A percentile compares a stretch with the other conserved stretches of the same genome.
These are phyloP conservation scores for Xylaria flabelliformis DNA, from an alignment of 495 filamentous ascomycete genomes.

Conservation along the genomic window DNA sequence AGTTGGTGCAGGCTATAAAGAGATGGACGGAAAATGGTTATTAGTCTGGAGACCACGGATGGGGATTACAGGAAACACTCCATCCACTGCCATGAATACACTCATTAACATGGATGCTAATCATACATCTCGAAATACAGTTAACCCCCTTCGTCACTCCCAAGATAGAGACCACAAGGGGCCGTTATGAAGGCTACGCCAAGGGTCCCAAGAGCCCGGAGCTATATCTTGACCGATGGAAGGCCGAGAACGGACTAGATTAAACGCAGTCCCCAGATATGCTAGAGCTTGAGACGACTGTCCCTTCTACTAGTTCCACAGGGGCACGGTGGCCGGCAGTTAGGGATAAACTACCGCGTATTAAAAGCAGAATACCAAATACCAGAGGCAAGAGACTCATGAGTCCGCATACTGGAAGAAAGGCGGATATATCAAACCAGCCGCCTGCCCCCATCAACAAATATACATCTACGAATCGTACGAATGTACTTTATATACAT, in stretches of 20 bases:
- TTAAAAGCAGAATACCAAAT: not conserved
- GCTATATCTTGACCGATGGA: slow-evolving; percentile 70
- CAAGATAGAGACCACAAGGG: slow-evolving; percentile 58
- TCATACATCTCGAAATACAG: slow-evolving; percentile 49
- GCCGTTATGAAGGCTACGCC: slow-evolving; percentile 54
- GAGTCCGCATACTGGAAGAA: not conserved
- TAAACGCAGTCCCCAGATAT: slow-evolving; percentile 42
- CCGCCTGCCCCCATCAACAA: not conserved
- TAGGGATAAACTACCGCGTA: not conserved
- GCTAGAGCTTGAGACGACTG: not conserved
- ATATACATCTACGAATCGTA: not conserved
- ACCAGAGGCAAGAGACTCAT: not conserved
- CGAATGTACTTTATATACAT: slow-evolving; percentile 5
- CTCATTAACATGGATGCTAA: slow-evolving; percentile 13
- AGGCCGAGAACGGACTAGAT: slow-evolving; percentile 69
- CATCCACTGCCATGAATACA: not conserved
- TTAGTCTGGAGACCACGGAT: not conserved
- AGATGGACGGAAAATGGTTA: not conserved
- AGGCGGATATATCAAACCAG: not conserved
- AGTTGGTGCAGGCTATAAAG: not conserved
- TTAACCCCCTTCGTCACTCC: slow-evolving; percentile 86
- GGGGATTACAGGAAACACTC: not conserved
- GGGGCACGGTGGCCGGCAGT: not conserved
- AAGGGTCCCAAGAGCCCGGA: slow-evolving; percentile 62
- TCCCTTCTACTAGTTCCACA: not conserved